Evolutionary conservation across 2,329 filamentous ascomycete genomes (phyloP), one percentile per base, ranked within the genome.

Genomic region (Aspergillus caelatus): DNA sequence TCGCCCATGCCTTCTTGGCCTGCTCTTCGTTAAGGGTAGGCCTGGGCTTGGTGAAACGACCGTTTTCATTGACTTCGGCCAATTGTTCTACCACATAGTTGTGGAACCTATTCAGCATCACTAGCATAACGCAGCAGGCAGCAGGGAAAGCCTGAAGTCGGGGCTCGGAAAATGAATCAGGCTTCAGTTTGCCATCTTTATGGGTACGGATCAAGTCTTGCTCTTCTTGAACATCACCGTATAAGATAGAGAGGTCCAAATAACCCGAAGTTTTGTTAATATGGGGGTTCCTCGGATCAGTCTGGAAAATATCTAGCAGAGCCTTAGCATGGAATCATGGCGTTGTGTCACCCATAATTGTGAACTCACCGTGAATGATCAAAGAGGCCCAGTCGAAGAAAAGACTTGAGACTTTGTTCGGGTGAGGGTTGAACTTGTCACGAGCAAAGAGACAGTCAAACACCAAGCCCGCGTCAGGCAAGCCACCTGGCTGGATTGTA

Each of bases 71-170:
- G 77, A 97, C 94, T n/a, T 85, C 80, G 0, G 91, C 91, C 21
- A 97, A 81, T 65, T 94, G 90, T 60, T 88, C 86, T 1, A 91
- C 93, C 0, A 93, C 87, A 67, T 95, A 85, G 78, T 98, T 97
- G 79, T 97, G 94, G 79, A 96, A 96, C 68, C 74, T 74, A 45
- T 79, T 80, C 59, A 93, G 89, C 90, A 93, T 92, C 76, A 94
- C 84, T 32, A 94, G 78, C 3, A 94, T 71, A 5, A 91, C 88
- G 61, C 87, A 85, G 5, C 91, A 89, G 14, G 90, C 90, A 0
- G 91, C 89, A 0, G 91, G 91, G 71, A 91, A 89, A 11, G 87
- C 89, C 28, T 89, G 78, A 2, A 93, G 80, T 60, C 91, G 84
- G 76, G 88, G 88, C 71, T 93, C 90, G 3, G 89, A 87, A 68